A percentile compares a stretch with the other conserved stretches of the same genome.
Evolutionary conservation across 306 rosid species (phyloP).

Genomic region (Datisca glomerata): DNA sequence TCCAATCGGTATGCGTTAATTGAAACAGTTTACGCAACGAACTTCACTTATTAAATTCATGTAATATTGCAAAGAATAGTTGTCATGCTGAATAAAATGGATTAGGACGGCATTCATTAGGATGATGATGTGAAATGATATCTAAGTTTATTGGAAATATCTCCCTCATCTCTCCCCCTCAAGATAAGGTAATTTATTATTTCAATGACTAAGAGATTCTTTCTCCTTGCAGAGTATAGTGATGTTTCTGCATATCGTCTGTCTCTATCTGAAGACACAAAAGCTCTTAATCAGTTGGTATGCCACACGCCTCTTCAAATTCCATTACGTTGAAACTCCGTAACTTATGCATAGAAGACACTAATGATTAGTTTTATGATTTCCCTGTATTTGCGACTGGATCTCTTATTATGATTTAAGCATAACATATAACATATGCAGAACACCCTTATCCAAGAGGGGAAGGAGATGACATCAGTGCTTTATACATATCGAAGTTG

Average conservation of each 20-base stretch:
- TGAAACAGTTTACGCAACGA: too few relatives aligned
- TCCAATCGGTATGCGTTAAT: conserved; percentile 52
- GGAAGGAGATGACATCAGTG: conserved; percentile 92
- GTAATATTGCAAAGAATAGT: too few relatives aligned
- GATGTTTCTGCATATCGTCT: conserved; percentile 89
- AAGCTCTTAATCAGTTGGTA: conserved; percentile 95
- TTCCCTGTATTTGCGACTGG: too few relatives aligned
- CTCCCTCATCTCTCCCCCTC: not conserved
- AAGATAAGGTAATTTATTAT: not conserved
- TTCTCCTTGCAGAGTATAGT: conserved; percentile 53
- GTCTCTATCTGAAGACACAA: conserved; percentile 94
- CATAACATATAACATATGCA: conserved; percentile 17
- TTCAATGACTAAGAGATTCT: not conserved
- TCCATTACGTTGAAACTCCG: too few relatives aligned
- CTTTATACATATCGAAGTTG: conserved; percentile 96
- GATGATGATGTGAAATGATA: too few relatives aligned
- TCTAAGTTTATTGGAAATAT: too few relatives aligned
- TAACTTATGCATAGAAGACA: too few relatives aligned
- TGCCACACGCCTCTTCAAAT: conserved; percentile 12
- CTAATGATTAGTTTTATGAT: too few relatives aligned
- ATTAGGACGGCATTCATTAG: too few relatives aligned
- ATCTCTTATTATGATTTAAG: too few relatives aligned
- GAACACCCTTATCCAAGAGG: conserved; percentile 78
- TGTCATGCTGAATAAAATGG: too few relatives aligned
- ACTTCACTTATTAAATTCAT: too few relatives aligned